Evolutionary conservation across 345 rosid species (phyloP), one percentile per base, ranked within the genome.

Genomic region (Erodium maritimum): DNA sequence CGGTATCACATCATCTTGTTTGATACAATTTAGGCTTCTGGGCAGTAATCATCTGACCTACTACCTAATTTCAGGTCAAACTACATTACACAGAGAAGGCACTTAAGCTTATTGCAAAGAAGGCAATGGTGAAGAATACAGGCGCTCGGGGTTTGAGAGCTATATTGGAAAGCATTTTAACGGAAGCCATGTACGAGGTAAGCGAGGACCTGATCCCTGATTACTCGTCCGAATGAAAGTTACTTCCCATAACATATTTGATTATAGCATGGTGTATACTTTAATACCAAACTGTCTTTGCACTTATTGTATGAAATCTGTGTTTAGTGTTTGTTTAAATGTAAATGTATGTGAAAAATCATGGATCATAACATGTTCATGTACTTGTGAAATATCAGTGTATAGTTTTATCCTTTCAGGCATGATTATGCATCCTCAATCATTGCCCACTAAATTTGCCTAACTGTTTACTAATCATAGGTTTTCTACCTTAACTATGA

Each of bases 161-260:
- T 75, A 65, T 91, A 66, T 76, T 91, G 52, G 98, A 91, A 81
- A 83, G 75, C 82, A 82, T 81, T 72, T 80, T 91, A 24, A 88
- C 85, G 20, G 98, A 91, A 79, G 75, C 98, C 62, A 91, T 91
- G 98, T 91, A 79, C 72, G 96, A 91, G 98, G 98, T 86, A 83
- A 60, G 19, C 10, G 57, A 29, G 61, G 56, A 21, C 62, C 46
- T 24, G 21, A 53, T 19, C 48, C 48, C 12, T 42, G 12, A 42
- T 42, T 10, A 42, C 48, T 42, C 12, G 37, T 29, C 37, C 9
- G 37, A 29, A 29, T 5, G 37, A 29, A 29, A 42, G n/a, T 42
- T 42, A 16, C 16, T 16, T 42, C 2, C 11, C 48, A 11, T 42
- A 10, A 42, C 8, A 42, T 14, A 42, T 42, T 0, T 9, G 48